Evolutionary conservation across 164 flowering plant species (phyloP).

Genomic region (Malania oleifera): DNA sequence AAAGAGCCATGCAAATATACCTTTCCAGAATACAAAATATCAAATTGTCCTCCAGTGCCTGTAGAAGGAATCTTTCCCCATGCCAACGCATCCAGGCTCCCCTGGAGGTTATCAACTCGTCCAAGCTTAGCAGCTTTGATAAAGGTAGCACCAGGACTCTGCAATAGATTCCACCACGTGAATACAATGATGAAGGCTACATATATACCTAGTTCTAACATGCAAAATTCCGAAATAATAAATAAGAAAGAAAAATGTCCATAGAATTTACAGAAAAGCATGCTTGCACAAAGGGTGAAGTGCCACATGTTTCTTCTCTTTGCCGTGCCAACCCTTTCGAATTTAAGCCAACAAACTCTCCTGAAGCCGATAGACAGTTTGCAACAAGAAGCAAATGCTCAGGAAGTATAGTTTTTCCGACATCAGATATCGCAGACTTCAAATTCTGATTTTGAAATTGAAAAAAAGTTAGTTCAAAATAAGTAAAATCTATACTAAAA

Average conservation of each 20-base stretch:
- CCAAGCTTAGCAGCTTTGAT: slow-evolving; percentile 77
- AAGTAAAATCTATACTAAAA: not conserved
- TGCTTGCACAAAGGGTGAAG: slow-evolving; percentile 78
- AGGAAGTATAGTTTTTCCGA: slow-evolving; percentile 61
- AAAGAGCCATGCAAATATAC: slow-evolving; percentile 26
- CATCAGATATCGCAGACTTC: slow-evolving; percentile 52
- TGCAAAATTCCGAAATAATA: not conserved
- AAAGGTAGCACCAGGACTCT: slow-evolving; percentile 68
- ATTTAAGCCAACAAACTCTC: slow-evolving; percentile 79
- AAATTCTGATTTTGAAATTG: slow-evolving; percentile 45
- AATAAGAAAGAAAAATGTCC: not conserved
- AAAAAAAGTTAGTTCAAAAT: slow-evolving; percentile 2
- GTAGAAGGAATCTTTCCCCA: slow-evolving; percentile 78
- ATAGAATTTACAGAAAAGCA: slow-evolving; percentile 65
- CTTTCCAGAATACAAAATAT: slow-evolving; percentile 58
- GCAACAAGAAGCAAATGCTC: slow-evolving; percentile 72
- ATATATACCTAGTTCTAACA: not conserved
- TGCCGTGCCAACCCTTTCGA: slow-evolving; percentile 59
- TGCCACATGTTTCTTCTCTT: slow-evolving; percentile 38
- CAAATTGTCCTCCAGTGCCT: slow-evolving; percentile 75
- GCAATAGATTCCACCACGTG: slow-evolving; percentile 15
- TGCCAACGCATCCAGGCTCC: slow-evolving; percentile 71
- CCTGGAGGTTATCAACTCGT: slow-evolving; percentile 57
- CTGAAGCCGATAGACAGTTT: slow-evolving; percentile 63
- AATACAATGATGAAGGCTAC: slow-evolving; percentile 1